Percentiles rank a stretch among this genome's conserved stretches.
phyloP scores from a whole-genome alignment of 768 basidiomycete genomes.

The Tremella mesenterica region DNA sequence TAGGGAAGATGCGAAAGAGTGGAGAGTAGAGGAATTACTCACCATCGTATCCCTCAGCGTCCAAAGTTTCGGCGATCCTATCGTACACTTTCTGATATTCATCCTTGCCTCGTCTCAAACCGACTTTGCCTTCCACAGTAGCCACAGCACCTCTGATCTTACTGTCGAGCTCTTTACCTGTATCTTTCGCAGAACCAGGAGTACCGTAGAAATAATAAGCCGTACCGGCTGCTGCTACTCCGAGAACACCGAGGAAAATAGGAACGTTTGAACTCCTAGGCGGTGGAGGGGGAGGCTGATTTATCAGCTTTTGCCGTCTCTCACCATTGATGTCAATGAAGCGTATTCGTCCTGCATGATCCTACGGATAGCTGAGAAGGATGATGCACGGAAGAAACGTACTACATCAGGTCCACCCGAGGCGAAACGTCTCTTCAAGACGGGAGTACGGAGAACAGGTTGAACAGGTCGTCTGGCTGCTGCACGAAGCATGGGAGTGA shows the following conservation, averaged over 20 bases:
- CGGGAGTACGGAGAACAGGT: slow-evolving; percentile 12
- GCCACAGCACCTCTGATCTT: slow-evolving; percentile 58
- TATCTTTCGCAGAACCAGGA: slow-evolving; percentile 51
- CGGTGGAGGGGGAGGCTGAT: slow-evolving; percentile 32
- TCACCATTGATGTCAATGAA: not conserved
- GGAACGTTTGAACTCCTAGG: slow-evolving; percentile 31
- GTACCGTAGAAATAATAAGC: slow-evolving; percentile 57
- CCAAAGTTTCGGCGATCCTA: slow-evolving; percentile 65
- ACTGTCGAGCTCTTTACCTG: slow-evolving; percentile 55
- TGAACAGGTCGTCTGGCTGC: slow-evolving; percentile 2
- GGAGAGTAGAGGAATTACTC: slow-evolving; percentile 32
- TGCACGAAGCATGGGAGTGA: slow-evolving; percentile 11
- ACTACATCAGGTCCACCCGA: slow-evolving; percentile 24
- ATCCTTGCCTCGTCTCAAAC: slow-evolving; percentile 63
- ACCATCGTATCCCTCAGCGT: slow-evolving; percentile 78
- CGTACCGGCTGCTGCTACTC: slow-evolving; percentile 54
- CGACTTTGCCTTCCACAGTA: slow-evolving; percentile 50
- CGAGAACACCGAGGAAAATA: slow-evolving; percentile 57
- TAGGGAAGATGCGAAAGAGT: not conserved
- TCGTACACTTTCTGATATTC: slow-evolving; percentile 98
- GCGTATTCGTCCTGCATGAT: not conserved
- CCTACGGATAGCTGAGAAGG: not conserved
- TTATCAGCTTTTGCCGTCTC: no score
- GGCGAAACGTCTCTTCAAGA: slow-evolving; percentile 24
- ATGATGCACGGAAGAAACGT: slow-evolving; percentile 6